Evolutionary conservation across 2,329 filamentous ascomycete genomes (phyloP).

Genomic region (Cercospora sp.): DNA sequence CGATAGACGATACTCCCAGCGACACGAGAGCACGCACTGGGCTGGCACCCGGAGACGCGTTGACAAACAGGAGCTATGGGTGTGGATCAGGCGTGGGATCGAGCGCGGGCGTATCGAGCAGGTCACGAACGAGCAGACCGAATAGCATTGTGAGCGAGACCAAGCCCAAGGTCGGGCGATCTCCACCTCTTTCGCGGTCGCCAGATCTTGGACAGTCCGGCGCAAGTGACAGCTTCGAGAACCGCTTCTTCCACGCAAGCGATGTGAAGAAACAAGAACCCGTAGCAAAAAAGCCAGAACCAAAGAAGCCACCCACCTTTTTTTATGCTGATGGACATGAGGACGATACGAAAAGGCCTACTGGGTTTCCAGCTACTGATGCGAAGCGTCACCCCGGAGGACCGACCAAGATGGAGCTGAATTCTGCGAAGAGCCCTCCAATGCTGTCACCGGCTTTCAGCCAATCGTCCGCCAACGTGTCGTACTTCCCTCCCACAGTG

Average conservation of each 20-base stretch:
- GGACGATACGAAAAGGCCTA: slow-evolving; percentile 18
- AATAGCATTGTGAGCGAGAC: slow-evolving; percentile 42
- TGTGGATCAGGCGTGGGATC: slow-evolving; percentile 24
- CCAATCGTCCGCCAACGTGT: slow-evolving; percentile 32
- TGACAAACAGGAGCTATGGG: slow-evolving; percentile 21
- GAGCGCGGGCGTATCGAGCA: slow-evolving; percentile 4
- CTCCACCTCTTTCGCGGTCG: slow-evolving; percentile 40
- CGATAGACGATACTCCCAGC: slow-evolving; percentile 26
- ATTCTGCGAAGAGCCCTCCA: slow-evolving; percentile 31
- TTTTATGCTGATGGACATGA: slow-evolving; percentile 54
- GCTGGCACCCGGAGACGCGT: slow-evolving; percentile 15
- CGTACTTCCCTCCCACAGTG: slow-evolving; percentile 36
- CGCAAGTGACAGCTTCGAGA: slow-evolving; percentile 37
- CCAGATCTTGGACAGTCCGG: slow-evolving; percentile 27
- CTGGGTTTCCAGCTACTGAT: too few species aligned
- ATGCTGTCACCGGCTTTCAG: slow-evolving; percentile 38
- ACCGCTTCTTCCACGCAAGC: slow-evolving; percentile 91
- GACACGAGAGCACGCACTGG: slow-evolving; percentile 16
- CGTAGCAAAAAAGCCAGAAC: slow-evolving; percentile 38
- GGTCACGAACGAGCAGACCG: slow-evolving; percentile 33
- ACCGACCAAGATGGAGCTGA: slow-evolving; percentile 26
- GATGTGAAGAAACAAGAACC: slow-evolving; percentile 55
- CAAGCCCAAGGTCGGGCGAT: slow-evolving; percentile 27
- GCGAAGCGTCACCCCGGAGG: slow-evolving; percentile 25
- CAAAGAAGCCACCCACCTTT: slow-evolving; percentile 51